Conservation (phyloP, 129 eudicot genomes). For the Escallonia herrerae region DNA sequence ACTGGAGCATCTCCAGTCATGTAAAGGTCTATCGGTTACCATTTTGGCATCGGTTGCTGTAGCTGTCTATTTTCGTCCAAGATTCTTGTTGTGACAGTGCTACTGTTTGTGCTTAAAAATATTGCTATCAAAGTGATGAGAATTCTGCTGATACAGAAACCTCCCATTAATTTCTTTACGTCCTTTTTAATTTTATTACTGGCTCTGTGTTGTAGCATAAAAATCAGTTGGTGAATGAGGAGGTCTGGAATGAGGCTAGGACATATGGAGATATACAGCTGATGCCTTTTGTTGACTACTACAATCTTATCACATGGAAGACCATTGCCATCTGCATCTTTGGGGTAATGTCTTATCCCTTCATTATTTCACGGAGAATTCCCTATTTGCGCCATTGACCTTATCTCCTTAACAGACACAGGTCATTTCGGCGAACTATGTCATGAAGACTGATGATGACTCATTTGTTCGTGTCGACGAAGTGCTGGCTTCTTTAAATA, state of each 20-base stretch:
- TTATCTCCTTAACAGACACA: constrained; percentile 55
- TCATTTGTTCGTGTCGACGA: constrained; percentile 97
- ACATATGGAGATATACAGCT: constrained; percentile 83
- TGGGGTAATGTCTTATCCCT: constrained; percentile 53
- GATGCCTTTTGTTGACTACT: constrained; percentile 96
- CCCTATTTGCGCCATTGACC: constrained; percentile 17
- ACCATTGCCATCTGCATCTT: constrained; percentile 87
- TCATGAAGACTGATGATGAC: constrained; percentile 98
- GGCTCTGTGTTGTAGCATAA: constrained; percentile 50
- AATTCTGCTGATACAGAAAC: too few relatives aligned
- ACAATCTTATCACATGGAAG: constrained; percentile 91
- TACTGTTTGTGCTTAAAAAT: too few relatives aligned
- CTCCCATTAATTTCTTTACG: too few relatives aligned
- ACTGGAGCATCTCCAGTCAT: too few relatives aligned
- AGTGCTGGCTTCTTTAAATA: constrained; percentile 51
- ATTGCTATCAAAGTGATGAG: too few relatives aligned
- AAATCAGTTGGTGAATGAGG: constrained; percentile 89
- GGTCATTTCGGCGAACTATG: constrained; percentile 71
- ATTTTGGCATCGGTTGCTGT: too few relatives aligned
- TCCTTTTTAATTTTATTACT: too few relatives aligned
- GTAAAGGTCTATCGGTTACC: too few relatives aligned
- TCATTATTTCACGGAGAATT: constrained; percentile 4
- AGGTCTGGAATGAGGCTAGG: constrained; percentile 89
- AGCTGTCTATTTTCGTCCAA: too few relatives aligned
- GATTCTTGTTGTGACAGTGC: too few relatives aligned